Conservation (phyloP, 2,329 filamentous ascomycete species). For the Trichophaea hybrida region DNA sequence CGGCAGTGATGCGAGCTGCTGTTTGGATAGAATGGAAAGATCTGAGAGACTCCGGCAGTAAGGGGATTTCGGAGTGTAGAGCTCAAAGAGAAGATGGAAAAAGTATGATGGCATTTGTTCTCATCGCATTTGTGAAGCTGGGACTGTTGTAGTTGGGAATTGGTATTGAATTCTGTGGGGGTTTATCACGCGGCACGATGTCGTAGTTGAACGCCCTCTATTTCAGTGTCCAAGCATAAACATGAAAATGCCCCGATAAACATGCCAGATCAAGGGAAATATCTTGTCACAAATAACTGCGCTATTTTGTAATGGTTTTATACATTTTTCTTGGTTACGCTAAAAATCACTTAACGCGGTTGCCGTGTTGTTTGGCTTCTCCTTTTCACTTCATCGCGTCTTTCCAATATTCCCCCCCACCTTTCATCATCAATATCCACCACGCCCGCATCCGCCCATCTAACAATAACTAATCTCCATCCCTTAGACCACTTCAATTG, state of each 20-base stretch:
- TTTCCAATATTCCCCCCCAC: background rate
- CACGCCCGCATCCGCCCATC: background rate
- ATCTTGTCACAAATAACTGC: background rate
- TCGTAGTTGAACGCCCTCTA: too few species aligned
- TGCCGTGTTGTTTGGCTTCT: slow-evolving; percentile 1
- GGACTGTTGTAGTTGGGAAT: slow-evolving; percentile 13
- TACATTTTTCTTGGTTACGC: background rate
- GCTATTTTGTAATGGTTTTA: background rate
- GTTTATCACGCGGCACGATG: too few species aligned
- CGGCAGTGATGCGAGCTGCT: slow-evolving; percentile 13
- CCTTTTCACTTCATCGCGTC: background rate
- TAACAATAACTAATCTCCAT: background rate
- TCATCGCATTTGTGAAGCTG: slow-evolving; percentile 27
- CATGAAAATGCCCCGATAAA: too few species aligned
- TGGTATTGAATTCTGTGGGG: background rate
- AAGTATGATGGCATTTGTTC: slow-evolving; percentile 44
- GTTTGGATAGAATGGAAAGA: slow-evolving; percentile 32
- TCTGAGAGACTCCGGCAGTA: slow-evolving; percentile 10
- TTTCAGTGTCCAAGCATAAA: too few species aligned
- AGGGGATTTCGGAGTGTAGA: slow-evolving; percentile 35
- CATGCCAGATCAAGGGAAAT: too few species aligned
- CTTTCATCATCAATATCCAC: background rate
- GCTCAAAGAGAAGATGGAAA: slow-evolving; percentile 53
- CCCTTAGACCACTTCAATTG: background rate
- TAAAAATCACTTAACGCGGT: slow-evolving; percentile 18